Evolutionary conservation across 176 grass and related monocot genomes (phyloP), one percentile per base, ranked within the genome.

Genomic region (Oryza meyeriana): DNA sequence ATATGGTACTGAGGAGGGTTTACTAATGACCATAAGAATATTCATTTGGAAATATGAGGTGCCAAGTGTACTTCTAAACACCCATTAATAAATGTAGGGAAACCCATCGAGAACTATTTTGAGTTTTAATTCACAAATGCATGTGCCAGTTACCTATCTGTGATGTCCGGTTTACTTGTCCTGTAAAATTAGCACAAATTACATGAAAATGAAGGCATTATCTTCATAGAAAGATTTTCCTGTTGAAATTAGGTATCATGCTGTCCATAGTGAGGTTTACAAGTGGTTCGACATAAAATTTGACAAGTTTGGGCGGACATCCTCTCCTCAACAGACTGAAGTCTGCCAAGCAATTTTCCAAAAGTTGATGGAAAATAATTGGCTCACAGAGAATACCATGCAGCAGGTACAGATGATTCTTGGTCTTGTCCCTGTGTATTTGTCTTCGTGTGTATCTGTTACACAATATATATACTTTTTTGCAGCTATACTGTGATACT

Each of bases 201-300:
- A 48, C 30, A 82, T 72, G 69, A 29, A 12, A 64, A 31, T 34
- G 28, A 50, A 79, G 47, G 24, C n/a, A 24, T 17, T 87, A 80
- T 84, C 24, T 39, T 89, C 74, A 74, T 39, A 69, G 14, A 12
- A 67, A 85, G 7, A 69, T 71, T 55, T 9, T 25, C 13, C 14
- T 91, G 18, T 61, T 74, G 31, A 39, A 44, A 77, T 41, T 85
- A 95, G 96, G 84, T 99, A 99, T 20, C 87, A 99, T 85, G 91
- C 87, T 34, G 95, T 99, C 75, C 93, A 99, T 48, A 77, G 40
- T 12, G 93, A 99, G 44, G 89, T 99, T 61, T 99, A 99, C 61
- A 85, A 92, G 83, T 99, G 96, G 96, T 99, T 95, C 74, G 83
- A 94, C 69, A 99, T 99, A 74, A 99, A 94, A 71, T 99, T 99